Conservation (phyloP, 148 eudicot genomes). For the Selenicereus undatus region DNA sequence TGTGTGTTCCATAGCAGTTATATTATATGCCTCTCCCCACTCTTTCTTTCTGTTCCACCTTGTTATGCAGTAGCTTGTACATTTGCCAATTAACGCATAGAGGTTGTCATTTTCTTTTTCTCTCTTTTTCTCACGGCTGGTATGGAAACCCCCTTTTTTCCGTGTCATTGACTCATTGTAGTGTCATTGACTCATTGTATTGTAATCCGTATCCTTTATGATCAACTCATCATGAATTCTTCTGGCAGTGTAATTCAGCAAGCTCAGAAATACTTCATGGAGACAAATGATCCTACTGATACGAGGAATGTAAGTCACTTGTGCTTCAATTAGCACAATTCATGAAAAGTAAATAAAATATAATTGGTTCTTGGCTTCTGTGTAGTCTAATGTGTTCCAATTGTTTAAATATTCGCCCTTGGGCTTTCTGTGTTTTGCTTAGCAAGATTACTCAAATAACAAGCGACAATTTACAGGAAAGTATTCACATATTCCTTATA, state of each 20-base stretch:
- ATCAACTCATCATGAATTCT: not conserved
- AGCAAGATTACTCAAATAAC: not conserved
- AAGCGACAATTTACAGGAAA: not conserved
- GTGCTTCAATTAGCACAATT: conserved; percentile 8
- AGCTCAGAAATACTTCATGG: conserved; percentile 65
- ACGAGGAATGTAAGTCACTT: conserved; percentile 65
- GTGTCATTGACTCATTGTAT: not conserved
- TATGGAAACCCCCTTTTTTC: not conserved
- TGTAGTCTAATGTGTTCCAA: not conserved
- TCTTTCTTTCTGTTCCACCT: not conserved
- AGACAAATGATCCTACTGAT: conserved; percentile 57
- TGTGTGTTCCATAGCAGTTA: not conserved
- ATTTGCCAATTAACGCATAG: no score
- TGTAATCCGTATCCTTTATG: not conserved
- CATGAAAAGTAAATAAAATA: not conserved
- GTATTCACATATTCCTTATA: not conserved
- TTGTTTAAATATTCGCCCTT: not conserved
- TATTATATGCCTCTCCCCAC: not conserved
- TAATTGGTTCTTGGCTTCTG: not conserved
- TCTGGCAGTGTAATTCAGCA: conserved; percentile 73
- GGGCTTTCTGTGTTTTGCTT: not conserved
- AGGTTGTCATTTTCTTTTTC: not conserved
- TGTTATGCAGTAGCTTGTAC: not conserved
- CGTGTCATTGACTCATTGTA: not conserved
- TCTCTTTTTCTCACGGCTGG: not conserved